Evolutionary conservation across 805 yeast genomes (phyloP).

Genomic region (Yarrowia sp.): DNA sequence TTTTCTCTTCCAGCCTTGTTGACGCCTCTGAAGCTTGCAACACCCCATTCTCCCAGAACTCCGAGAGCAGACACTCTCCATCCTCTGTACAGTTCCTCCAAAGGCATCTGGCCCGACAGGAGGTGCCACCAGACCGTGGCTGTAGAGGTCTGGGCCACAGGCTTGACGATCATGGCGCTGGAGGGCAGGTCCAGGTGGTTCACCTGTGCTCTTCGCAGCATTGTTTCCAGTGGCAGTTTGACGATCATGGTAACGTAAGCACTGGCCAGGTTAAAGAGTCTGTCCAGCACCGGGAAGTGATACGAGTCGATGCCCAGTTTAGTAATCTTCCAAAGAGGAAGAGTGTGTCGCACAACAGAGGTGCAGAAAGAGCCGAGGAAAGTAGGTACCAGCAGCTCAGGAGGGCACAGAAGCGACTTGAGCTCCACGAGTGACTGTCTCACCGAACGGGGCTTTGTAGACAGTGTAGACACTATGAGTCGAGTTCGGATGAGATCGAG

Average conservation of each 20-base stretch:
- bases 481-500: slow-evolving; percentile 76
- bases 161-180: slow-evolving; percentile 51
- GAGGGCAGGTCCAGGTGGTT: slow-evolving; percentile 45
- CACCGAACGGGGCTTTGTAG: slow-evolving; percentile 53
- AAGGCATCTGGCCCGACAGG: slow-evolving; percentile 43
- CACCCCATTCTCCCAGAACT: slow-evolving; percentile 77
- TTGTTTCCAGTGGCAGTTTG: slow-evolving; percentile 81
- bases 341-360: slow-evolving; percentile 57
- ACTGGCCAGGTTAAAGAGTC: slow-evolving; percentile 55
- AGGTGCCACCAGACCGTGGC: slow-evolving; percentile 52
- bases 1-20: slow-evolving; percentile 22
- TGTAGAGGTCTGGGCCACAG: slow-evolving; percentile 54
- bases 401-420: slow-evolving; percentile 53
- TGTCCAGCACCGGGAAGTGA: slow-evolving; percentile 58
- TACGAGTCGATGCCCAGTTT: slow-evolving; percentile 63
- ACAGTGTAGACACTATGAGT: slow-evolving; percentile 66
- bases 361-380: slow-evolving; percentile 59
- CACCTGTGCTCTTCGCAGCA: slow-evolving; percentile 80
- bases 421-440: slow-evolving; percentile 58
- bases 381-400: slow-evolving; percentile 62
- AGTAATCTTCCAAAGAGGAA: slow-evolving; percentile 61
- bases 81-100: slow-evolving; percentile 67
- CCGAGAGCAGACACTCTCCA: slow-evolving; percentile 87
- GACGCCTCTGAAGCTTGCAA: slow-evolving; percentile 21
- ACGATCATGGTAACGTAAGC: slow-evolving; percentile 66